These are phyloP conservation scores for Eremochloa ophiuroides DNA, from an alignment of 176 grass and related monocot species.

Conservation along the genomic window DNA sequence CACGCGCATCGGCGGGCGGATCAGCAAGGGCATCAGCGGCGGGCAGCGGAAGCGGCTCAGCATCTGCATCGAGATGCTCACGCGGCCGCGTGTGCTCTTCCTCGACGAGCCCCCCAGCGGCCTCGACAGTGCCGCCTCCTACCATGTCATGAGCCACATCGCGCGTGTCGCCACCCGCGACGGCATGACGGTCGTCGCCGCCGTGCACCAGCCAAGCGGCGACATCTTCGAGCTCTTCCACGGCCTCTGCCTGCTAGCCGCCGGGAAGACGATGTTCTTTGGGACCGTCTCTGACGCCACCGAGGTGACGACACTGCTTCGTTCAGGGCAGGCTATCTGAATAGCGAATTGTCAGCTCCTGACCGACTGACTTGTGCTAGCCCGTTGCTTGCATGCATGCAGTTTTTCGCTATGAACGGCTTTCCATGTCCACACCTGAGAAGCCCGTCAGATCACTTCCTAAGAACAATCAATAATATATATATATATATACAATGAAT, in stretches of 20 bases:
- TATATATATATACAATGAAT: background rate
- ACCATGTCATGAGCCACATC: constrained; percentile 55
- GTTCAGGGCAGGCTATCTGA: no score
- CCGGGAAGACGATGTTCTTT: constrained; percentile 47
- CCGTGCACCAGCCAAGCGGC: constrained; percentile 62
- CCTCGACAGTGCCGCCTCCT: constrained; percentile 54
- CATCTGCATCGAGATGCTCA: constrained; percentile 65
- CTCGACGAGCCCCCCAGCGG: constrained; percentile 48
- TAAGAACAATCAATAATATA: constrained; percentile 42
- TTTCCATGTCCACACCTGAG: constrained; percentile 41
- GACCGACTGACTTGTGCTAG: background rate
- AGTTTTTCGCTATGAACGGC: constrained; percentile 47
- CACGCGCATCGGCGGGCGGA: constrained; percentile 49
- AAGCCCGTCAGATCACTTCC: constrained; percentile 46
- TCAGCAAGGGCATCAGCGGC: constrained; percentile 54
- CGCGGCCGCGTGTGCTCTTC: constrained; percentile 44
- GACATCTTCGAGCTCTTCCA: constrained; percentile 58
- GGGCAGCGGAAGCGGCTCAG: constrained; percentile 51
- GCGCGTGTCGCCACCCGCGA: constrained; percentile 7
- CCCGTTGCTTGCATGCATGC: background rate
- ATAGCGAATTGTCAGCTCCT: background rate
- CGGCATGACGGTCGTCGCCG: constrained; percentile 38
- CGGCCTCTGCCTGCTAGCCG: constrained; percentile 38
- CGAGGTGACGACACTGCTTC: no score
- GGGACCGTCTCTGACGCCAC: constrained; percentile 23